Evolutionary conservation across 2,329 filamentous ascomycete genomes (phyloP).

Genomic region (Scleromitrula shiraiana): DNA sequence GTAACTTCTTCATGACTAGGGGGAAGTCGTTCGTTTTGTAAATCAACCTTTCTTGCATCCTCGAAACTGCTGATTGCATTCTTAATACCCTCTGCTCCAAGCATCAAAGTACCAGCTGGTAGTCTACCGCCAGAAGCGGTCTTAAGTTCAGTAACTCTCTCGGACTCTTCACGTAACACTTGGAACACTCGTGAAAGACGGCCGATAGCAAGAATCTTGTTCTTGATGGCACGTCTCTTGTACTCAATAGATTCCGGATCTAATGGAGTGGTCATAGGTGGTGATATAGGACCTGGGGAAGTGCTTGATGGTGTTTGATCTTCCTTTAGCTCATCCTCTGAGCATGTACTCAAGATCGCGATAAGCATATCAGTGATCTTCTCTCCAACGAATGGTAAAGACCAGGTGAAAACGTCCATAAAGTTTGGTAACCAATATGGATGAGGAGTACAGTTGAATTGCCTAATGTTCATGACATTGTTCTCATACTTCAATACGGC

Average conservation of each 20-base stretch:
- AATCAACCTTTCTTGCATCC: constrained; percentile 90
- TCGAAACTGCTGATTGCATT: constrained; percentile 96
- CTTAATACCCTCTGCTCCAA: constrained; percentile 97
- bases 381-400: constrained; percentile 93
- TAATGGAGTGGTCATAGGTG: constrained; percentile 47
- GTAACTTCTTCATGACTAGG: constrained; percentile 88
- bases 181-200: constrained; percentile 97
- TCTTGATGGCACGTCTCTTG: constrained; percentile 96
- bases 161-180: constrained; percentile 92
- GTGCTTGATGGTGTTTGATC: constrained; percentile 63
- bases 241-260: constrained; percentile 87
- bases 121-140: constrained; percentile 88
- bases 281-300: constrained; percentile 63
- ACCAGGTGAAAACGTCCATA: constrained; percentile 99
- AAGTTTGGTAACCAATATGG: constrained; percentile 99
- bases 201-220: constrained; percentile 98
- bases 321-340: constrained; percentile 94
- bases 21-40: constrained; percentile 92
- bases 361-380: constrained; percentile 99
- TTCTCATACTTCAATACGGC: constrained; percentile 99
- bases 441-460: constrained; percentile 99
- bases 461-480: constrained; percentile 99
- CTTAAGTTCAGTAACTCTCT: constrained; percentile 95
- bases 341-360: constrained; percentile 94
- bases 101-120: constrained; percentile 92